A percentile compares a stretch with the other conserved stretches of the same genome.
phyloP scores from a whole-genome alignment of 164 flowering plant genomes.

The Vitis amurensis region DNA sequence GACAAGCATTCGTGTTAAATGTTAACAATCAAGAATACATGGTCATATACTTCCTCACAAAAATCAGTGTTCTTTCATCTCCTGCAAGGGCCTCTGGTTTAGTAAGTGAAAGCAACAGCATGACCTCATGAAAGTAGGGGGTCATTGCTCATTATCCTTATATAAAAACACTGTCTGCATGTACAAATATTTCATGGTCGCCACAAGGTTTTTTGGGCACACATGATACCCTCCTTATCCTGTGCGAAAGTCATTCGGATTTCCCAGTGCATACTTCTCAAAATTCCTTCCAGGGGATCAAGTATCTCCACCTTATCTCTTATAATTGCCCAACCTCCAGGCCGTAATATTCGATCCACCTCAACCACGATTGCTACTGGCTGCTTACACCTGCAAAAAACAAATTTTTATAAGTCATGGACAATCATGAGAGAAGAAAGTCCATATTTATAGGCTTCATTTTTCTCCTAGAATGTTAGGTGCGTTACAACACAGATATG shows the following conservation, averaged over 20 bases:
- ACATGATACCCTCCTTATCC: slow-evolving; percentile 73
- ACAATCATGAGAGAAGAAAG: background rate
- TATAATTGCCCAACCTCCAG: slow-evolving; percentile 87
- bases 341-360: slow-evolving; percentile 84
- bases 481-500: too few relatives aligned
- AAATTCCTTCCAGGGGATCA: slow-evolving; percentile 63
- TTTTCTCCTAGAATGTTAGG: too few relatives aligned
- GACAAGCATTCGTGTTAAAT: too few relatives aligned
- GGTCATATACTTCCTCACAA: too few relatives aligned
- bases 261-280: slow-evolving; percentile 85
- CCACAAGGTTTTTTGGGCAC: slow-evolving; percentile 83
- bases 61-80: too few relatives aligned
- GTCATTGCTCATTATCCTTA: too few relatives aligned
- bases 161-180: too few relatives aligned
- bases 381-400: slow-evolving; percentile 68
- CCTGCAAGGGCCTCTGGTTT: too few relatives aligned
- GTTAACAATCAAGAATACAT: too few relatives aligned
- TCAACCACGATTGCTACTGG: slow-evolving; percentile 81
- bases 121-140: too few relatives aligned
- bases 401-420: background rate
- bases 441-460: too few relatives aligned
- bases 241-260: slow-evolving; percentile 75
- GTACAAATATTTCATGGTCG: slow-evolving; percentile 47
- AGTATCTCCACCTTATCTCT: slow-evolving; percentile 83
- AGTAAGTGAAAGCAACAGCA: too few relatives aligned